A percentile compares a stretch with the other conserved stretches of the same genome.
phyloP scores from a whole-genome alignment of 2,329 filamentous ascomycete species.

The Scedosporium dehoogii region DNA sequence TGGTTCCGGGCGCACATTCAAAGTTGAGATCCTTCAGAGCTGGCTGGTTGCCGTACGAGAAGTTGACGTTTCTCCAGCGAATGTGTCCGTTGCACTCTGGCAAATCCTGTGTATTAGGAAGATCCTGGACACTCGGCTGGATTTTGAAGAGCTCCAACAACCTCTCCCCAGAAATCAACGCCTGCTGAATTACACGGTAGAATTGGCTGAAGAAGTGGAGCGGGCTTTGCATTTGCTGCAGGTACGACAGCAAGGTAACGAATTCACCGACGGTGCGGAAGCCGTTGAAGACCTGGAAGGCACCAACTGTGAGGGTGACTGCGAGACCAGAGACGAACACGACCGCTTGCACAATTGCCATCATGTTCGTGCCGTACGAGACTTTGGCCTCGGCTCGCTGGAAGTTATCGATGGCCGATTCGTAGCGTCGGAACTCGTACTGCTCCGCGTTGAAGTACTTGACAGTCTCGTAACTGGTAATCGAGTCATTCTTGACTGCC shows the following conservation, averaged over 20 bases:
- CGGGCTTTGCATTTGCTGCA: constrained; percentile 70
- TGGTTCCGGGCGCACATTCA: constrained; percentile 78
- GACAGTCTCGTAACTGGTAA: constrained; percentile 95
- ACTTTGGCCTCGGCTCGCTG: constrained; percentile 69
- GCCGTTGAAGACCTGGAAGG: constrained; percentile 64
- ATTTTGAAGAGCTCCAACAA: constrained; percentile 96
- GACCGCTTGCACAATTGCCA: constrained; percentile 73
- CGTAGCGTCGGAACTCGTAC: constrained; percentile 68
- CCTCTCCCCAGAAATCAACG: constrained; percentile 94
- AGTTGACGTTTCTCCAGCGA: constrained; percentile 78
- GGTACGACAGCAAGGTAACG: constrained; percentile 63
- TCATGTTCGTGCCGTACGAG: constrained; percentile 63
- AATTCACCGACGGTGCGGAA: constrained; percentile 60
- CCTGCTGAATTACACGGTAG: constrained; percentile 89
- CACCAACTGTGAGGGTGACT: constrained; percentile 61
- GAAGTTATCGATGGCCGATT: constrained; percentile 58
- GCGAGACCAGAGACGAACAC: constrained; percentile 72
- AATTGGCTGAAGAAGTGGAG: constrained; percentile 90
- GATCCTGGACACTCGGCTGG: constrained; percentile 80
- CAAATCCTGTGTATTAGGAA: constrained; percentile 52
- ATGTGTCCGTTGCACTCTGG: constrained; percentile 69
- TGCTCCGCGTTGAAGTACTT: constrained; percentile 83
- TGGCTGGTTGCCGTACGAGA: constrained; percentile 70
- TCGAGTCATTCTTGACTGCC: constrained; percentile 96
- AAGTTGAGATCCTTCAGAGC: constrained; percentile 79